Base-by-base conservation (phyloP, 768 basidiomycete genomes). In the Podaxis sp. region DNA sequence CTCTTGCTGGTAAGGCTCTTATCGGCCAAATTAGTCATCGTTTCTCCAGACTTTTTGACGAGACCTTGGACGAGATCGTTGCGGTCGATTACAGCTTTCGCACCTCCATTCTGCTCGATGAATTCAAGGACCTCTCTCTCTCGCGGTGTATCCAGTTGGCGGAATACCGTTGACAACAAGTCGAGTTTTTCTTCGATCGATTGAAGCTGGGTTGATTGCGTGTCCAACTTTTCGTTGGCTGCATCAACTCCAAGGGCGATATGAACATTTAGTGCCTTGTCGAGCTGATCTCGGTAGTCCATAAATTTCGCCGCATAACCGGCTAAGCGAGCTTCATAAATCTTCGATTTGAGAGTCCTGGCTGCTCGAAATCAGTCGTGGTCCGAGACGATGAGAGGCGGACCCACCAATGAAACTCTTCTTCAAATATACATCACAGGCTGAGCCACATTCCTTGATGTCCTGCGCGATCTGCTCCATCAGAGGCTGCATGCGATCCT, bases 381-480 rank as follows among this genome's bases (percentile, higher is more conserved):
- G 36, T 24, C 33, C 17, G 26, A 24, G 11, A 9, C 22, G 33
- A 24, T 54, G 17, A 8, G 7, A 44, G 26, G 11, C 22, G 5
- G 26, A 71, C 75, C 17, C 15, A 76, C 79, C 74, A 4, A 82
- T 64, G 53, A 81, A 72, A 17, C 74, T 71, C 56, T 80, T 80
- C 64, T 81, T 82, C 36, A 77, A 59, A 61, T 83, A 84, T 2
- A 72, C 71, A 59, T 85, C 82, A 64, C 81, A 81, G 13, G 72
- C 74, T 36, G 79, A 79, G 2, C 77, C 79, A 62, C 80, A 81
- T 7, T 72, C 68, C 63, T 75, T 77, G 49, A 83, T 79, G 58
- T 82, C 78, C 7, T 73, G 59, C 3, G 75, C 80, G 4, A 80
- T 77, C 0, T 57, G 51, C 33, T 71, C 59, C 58, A 71, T 66